Evolutionary conservation across 2,329 filamentous ascomycete species (phyloP), one percentile per base, ranked within the genome.

Genomic region (Fusarium tuaranense): DNA sequence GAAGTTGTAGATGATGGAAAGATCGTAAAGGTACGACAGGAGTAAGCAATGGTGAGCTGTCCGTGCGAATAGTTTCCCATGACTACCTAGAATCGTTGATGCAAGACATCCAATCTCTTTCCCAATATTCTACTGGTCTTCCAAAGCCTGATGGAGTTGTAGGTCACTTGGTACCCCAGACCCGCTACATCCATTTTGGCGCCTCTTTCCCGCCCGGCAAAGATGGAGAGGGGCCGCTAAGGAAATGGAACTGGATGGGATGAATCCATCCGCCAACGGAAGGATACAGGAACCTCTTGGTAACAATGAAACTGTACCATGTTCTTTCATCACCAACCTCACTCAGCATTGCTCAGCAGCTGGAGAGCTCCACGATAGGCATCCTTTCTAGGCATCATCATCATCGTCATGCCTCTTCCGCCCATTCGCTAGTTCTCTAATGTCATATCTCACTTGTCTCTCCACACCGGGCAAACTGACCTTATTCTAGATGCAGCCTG

Each of bases 161-260:
- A 64, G 51, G 36, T 41, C 48, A 20, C 20, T 30, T 18, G 30
- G 18, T 22, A 51, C 63, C 63, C 63, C 55, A 27, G 63, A 66
- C 55, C 55, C 41, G 38, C 63, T 59, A 27, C 25, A 27, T 30
- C 34, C 41, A 30, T n/a, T 20, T 51, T 66, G 48, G 63, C 55
- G 55, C 63, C 63, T 34, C 36, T 5, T 48, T 48, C 22, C 44
- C 44, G 44, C 44, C 39, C 22, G 39, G 39, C 30, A 53, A 30
- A 53, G 53, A 34, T 34, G 48, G 18, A 32, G 48, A 30, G 25
- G 48, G 25, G 62, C 62, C 27, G 27, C 48, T 34, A 57, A 64
- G 38, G 25, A 53, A 30, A 20, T 55, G 48, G 27, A 55, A 32
- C 48, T 32, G 27, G 48, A 55, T 18, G 18, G 48, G 27, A 55